A percentile compares a stretch with the other conserved stretches of the same genome.
These are phyloP conservation scores for Lenzites betulinus DNA, from an alignment of 768 basidiomycete genomes.

Conservation along the genomic window DNA sequence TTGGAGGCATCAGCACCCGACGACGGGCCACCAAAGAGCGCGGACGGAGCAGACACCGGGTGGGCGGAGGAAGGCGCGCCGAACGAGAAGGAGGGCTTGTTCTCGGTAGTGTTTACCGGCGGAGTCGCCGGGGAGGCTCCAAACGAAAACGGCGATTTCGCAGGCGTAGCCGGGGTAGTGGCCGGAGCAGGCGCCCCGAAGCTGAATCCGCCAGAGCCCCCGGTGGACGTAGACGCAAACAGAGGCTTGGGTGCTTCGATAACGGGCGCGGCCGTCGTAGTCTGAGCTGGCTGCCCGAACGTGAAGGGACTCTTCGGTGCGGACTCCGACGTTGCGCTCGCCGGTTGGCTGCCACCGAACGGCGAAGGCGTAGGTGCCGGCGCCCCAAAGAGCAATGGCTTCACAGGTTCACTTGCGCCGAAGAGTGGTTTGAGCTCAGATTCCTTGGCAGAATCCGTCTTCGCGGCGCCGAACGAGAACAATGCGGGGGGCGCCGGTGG, in stretches of 20 bases:
- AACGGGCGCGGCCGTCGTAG: constrained; percentile 30
- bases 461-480: constrained; percentile 27
- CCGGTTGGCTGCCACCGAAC: constrained; percentile 17
- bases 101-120: constrained; percentile 26
- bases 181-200: constrained; percentile 41
- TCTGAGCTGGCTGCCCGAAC: constrained; percentile 34
- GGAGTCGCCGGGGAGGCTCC: constrained; percentile 33
- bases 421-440: constrained; percentile 15
- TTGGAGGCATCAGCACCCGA: constrained; percentile 48
- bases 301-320: constrained; percentile 27
- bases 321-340: constrained; percentile 6
- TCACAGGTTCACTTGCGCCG: constrained; percentile 14
- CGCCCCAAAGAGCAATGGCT: constrained; percentile 19
- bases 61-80: constrained; percentile 34
- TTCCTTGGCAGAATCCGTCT: constrained; percentile 16
- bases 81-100: constrained; percentile 45
- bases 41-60: constrained; percentile 36
- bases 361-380: constrained; percentile 16
- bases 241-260: constrained; percentile 44
- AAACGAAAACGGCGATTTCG: constrained; percentile 43
- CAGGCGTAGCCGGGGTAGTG: constrained; percentile 29
- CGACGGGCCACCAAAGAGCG: constrained; percentile 50
- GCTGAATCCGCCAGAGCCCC: constrained; percentile 41
- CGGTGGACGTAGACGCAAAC: constrained; percentile 34
- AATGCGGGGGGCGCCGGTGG: constrained; percentile 13